Percentiles rank a stretch among this genome's conserved stretches.
Conservation (phyloP, 169 alveolate genomes). For the Eimeria brunetti region DNA sequence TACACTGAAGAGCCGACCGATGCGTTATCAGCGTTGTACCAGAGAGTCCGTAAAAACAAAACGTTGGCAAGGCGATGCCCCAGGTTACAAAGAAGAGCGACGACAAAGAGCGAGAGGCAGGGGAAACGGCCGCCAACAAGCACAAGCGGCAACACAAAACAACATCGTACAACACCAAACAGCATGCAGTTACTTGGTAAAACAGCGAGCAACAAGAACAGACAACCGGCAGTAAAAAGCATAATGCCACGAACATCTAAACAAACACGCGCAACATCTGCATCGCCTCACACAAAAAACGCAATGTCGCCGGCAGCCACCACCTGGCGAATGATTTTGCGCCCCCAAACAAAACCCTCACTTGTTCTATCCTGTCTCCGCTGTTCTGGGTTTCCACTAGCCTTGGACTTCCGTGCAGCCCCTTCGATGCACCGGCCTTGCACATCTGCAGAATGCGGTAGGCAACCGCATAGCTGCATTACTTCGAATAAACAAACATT, state of each 20-base stretch:
- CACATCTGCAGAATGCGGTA: background rate
- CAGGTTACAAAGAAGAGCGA: too few relatives aligned
- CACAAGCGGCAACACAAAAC: background rate
- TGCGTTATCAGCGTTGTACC: too few relatives aligned
- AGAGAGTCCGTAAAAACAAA: too few relatives aligned
- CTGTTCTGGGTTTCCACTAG: background rate
- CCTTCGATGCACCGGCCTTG: background rate
- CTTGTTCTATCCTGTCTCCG: background rate
- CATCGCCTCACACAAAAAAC: background rate
- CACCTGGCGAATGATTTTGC: background rate
- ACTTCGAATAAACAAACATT: background rate
- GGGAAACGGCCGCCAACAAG: background rate
- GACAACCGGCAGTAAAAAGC: background rate
- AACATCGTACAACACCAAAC: too few relatives aligned
- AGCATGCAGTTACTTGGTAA: background rate
- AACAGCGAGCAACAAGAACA: background rate
- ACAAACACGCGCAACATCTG: background rate
- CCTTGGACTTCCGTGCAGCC: background rate
- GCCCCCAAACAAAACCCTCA: background rate
- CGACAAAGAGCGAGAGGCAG: background rate
- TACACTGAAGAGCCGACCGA: too few relatives aligned
- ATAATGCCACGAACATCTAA: background rate
- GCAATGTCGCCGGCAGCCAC: background rate
- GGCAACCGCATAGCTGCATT: background rate
- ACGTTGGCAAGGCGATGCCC: too few relatives aligned